Percentiles rank a stretch among this genome's conserved stretches.
phyloP scores from a whole-genome alignment of 352 stramenopile species.

The Blastocystis sp. region DNA sequence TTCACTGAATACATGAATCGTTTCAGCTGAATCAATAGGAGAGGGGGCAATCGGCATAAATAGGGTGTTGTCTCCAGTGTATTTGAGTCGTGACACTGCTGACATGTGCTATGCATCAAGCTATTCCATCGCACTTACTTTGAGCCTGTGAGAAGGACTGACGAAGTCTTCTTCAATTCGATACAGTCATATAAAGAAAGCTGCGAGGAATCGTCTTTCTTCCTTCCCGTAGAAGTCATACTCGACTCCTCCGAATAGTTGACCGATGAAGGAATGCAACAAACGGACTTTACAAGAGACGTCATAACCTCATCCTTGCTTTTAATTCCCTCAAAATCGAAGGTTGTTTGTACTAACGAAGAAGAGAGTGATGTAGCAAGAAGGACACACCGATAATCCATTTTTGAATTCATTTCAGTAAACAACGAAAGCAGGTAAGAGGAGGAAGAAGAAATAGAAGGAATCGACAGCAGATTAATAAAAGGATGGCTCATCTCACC shows the following conservation, averaged over 20 bases:
- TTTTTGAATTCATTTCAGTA: neutral
- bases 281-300: neutral
- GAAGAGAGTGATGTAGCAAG: neutral
- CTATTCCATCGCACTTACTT: neutral
- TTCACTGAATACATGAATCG: slow-evolving; percentile 81
- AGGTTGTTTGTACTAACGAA: neutral
- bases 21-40: slow-evolving; percentile 99
- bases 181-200: neutral
- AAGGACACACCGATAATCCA: neutral
- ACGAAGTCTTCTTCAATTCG: slow-evolving; percentile 29
- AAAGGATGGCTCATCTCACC: neutral
- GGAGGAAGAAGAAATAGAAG: neutral
- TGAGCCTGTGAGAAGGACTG: neutral
- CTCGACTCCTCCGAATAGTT: neutral
- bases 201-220: neutral
- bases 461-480: neutral
- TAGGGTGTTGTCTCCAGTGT: slow-evolving; percentile 63
- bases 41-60: slow-evolving; percentile 87
- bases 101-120: neutral
- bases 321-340: neutral
- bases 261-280: neutral
- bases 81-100: neutral
- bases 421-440: neutral
- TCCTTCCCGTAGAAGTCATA: neutral
- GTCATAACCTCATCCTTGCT: neutral